These are phyloP conservation scores for Clonostachys byssicola DNA, from an alignment of 2,329 filamentous ascomycete genomes.

Conservation along the genomic window DNA sequence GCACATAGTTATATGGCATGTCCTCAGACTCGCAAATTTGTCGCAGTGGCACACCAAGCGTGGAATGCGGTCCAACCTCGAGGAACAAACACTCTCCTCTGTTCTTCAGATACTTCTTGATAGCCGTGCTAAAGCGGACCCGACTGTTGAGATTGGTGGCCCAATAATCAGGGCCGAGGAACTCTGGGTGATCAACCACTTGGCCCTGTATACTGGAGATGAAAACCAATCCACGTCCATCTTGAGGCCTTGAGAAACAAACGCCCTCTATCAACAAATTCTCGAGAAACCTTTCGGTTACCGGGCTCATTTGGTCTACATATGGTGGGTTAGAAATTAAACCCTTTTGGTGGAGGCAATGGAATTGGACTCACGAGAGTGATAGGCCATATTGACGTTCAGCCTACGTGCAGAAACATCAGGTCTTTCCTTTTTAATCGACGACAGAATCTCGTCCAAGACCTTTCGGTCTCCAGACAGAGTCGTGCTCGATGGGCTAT, in stretches of 20 bases:
- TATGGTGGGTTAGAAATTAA: no score
- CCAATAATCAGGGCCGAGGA: slow-evolving; percentile 1
- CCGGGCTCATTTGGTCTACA: not conserved
- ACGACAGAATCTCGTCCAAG: slow-evolving; percentile 11
- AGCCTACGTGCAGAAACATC: slow-evolving; percentile 27
- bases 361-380: slow-evolving; percentile 25
- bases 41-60: slow-evolving; percentile 4
- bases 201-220: not conserved
- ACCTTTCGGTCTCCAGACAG: slow-evolving; percentile 21
- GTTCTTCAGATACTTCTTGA: slow-evolving; percentile 3
- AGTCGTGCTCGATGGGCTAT: slow-evolving; percentile 13
- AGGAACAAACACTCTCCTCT: slow-evolving; percentile 11
- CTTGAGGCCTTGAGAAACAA: no score
- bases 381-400: slow-evolving; percentile 39
- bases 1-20: not conserved
- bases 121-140: slow-evolving; percentile 4
- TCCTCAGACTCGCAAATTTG: slow-evolving; percentile 5
- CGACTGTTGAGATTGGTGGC: slow-evolving; percentile 6
- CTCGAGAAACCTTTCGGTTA: slow-evolving; percentile 8
- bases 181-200: not conserved
- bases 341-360: no score
- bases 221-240: not conserved
- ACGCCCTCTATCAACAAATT: no score
- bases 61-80: slow-evolving; percentile 7
- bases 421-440: slow-evolving; percentile 11